These are phyloP conservation scores for Vitis amurensis DNA, from an alignment of 164 flowering plant species.

Conservation along the genomic window DNA sequence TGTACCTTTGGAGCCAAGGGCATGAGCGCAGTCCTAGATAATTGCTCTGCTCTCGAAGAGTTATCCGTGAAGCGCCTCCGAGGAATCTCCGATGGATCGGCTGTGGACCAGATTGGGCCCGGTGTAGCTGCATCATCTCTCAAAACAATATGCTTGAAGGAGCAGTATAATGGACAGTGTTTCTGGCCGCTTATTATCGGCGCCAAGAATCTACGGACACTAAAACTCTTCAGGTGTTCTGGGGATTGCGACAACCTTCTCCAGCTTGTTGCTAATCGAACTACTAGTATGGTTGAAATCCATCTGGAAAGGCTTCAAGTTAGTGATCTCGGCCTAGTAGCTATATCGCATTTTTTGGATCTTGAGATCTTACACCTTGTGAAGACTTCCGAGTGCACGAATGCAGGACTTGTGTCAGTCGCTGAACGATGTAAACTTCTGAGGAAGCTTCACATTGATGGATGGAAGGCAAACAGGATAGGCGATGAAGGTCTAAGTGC, in stretches of 20 bases:
- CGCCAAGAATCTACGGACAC: constrained; percentile 58
- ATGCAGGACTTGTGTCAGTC: constrained; percentile 50
- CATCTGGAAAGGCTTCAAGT: constrained; percentile 89
- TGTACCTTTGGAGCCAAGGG: constrained; percentile 61
- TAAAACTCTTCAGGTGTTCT: constrained; percentile 70
- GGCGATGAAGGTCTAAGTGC: constrained; percentile 85
- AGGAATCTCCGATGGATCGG: constrained; percentile 51
- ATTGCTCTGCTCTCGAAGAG: constrained; percentile 75
- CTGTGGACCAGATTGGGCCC: constrained; percentile 67
- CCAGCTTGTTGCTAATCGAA: constrained; percentile 36
- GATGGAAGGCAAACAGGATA: constrained; percentile 89
- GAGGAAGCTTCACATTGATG: constrained; percentile 94
- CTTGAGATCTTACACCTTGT: constrained; percentile 84
- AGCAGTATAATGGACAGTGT: constrained; percentile 86
- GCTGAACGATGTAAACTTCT: constrained; percentile 74
- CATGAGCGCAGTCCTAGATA: constrained; percentile 74
- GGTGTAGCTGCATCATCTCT: constrained; percentile 63
- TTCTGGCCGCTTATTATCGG: constrained; percentile 74
- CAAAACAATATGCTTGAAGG: constrained; percentile 70
- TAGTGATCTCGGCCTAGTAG: constrained; percentile 70
- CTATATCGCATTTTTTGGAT: constrained; percentile 52
- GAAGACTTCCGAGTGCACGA: constrained; percentile 85
- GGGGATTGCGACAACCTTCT: constrained; percentile 92
- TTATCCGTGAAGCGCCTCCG: constrained; percentile 85
- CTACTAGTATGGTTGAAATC: constrained; percentile 55